Conservation (phyloP, 2,329 filamentous ascomycete genomes). For the Colletotrichum limetticola region DNA sequence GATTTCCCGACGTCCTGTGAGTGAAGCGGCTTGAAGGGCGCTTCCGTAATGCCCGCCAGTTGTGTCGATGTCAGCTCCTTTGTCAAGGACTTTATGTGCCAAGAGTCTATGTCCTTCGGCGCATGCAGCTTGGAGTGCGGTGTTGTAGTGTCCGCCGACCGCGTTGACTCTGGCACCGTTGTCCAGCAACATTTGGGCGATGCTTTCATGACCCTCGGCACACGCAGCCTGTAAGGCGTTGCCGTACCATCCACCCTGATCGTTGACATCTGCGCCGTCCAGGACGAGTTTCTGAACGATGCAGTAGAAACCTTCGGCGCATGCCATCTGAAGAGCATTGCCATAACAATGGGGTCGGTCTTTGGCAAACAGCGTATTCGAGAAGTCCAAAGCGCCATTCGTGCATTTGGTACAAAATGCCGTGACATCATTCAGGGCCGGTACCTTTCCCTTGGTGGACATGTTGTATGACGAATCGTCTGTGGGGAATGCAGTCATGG, state of each 20-base stretch:
- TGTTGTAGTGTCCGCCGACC: constrained; percentile 1
- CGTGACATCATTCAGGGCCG: no score
- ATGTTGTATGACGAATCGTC: no score
- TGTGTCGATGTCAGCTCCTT: background rate
- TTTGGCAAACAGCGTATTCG: no score
- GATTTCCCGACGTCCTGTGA: no score
- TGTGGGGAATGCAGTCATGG: no score
- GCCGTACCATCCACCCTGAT: background rate
- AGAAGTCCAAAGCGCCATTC: no score
- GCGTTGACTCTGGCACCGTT: constrained; percentile 3
- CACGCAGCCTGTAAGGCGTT: background rate
- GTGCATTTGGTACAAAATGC: no score
- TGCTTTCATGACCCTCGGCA: background rate
- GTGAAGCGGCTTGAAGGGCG: background rate
- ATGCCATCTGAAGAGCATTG: no score
- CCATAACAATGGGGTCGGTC: no score
- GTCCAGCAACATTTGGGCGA: background rate
- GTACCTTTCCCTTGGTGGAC: no score
- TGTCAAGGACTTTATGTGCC: background rate
- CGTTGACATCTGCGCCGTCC: background rate
- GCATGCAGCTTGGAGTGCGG: constrained; percentile 9
- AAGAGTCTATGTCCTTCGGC: background rate
- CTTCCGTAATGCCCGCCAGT: background rate
- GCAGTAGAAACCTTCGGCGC: no score
- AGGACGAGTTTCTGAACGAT: no score